Evolutionary conservation across 2,329 filamentous ascomycete genomes (phyloP), one percentile per base, ranked within the genome.

Genomic region (Fusarium succisae): DNA sequence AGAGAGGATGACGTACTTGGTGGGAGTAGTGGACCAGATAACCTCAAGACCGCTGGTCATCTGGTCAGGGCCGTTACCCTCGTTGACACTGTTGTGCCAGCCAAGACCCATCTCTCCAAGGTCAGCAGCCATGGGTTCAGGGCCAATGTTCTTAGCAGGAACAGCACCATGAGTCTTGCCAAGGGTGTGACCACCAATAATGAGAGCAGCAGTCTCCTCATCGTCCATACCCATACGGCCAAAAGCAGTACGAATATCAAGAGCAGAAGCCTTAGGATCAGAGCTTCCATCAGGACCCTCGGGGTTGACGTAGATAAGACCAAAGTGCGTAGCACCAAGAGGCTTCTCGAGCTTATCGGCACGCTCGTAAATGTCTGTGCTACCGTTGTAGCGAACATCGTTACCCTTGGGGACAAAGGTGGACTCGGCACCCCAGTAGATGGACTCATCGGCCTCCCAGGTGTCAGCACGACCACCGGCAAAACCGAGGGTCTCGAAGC

Each of bases 161-260:
- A 84, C 92, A 38, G 93, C 93, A 77, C 93, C 93, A 82, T 95
- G 93, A 0, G 92, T 94, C 89, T 95, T 95, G 78, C 93, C 93
- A 77, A 95, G 94, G 32, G 90, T 87, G 86, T 95, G 93, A 44
- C 93, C 93, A 79, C 93, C 93, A 44, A 91, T 91, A 80, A 95
- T 95, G 51, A 95, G 85, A 20, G 93, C 93, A 61, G 93, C 93
- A 0, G 93, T 95, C 86, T 95, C 93, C 83, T 93, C 91, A 80
- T 95, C 92, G 80, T 93, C 90, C 93, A 95, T 95, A 70, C 91
- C 93, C 93, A 95, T 95, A 81, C 92, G 92, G 72, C 87, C 87
- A 76, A 95, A 95, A 24, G 93, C 94, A 66, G 86, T 87, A 73
- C 92, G 92, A 79, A 95, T 95, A 78, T 95, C 93, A 65, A 87